Base-by-base conservation (phyloP, 2,329 filamentous ascomycete genomes). In the Coniosporium tulheliwenetii region DNA sequence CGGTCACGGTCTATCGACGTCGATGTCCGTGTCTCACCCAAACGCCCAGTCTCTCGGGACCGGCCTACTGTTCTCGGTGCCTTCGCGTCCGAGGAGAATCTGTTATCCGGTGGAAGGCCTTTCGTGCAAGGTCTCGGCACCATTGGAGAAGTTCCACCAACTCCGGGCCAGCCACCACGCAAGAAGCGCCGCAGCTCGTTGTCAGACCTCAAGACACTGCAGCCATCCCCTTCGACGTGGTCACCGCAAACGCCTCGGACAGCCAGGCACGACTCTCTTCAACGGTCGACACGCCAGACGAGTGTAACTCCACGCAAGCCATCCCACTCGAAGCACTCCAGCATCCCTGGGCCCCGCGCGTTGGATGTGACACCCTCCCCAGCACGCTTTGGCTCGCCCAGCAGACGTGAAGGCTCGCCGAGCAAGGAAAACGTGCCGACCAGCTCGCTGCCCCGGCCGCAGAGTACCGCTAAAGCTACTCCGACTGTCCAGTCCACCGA, bases 171-270 rank as follows among this genome's bases (percentile, higher is more conserved):
- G 10, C 58, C 59, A n/a, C 62, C 66, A 36, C 78, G 73, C 55
- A 87, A 79, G 64, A 95, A 93, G 65, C 74, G 89, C 41, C 79
- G 89, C 55, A 95, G 87, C 62, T 95, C 87, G 19, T 64, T 96
- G 35, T 94, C 87, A 4, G 89, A 96, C 57, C 69, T 96, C 38
- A 81, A 77, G 49, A 71, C 66, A 42, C 65, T 84, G 13, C 78
- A 89, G 61, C 71, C 70, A 34, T 69, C 75, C 41, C 57, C 58
- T 38, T 50, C 40, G 8, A 37, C 29, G 35, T 41, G 29, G 33
- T 32, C 40, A 3, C 33, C 36, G 30, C 34, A 30, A 29, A 41
- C 40, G 12, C 40, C 40, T 14, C 16, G 35, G 14, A 41, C 13
- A 10, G 16, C 19, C 4, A 3, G 19, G 7, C 19, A 26, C 36